phyloP scores from a whole-genome alignment of 208 protist genomes.

The Trypanosoma platydactyli region DNA sequence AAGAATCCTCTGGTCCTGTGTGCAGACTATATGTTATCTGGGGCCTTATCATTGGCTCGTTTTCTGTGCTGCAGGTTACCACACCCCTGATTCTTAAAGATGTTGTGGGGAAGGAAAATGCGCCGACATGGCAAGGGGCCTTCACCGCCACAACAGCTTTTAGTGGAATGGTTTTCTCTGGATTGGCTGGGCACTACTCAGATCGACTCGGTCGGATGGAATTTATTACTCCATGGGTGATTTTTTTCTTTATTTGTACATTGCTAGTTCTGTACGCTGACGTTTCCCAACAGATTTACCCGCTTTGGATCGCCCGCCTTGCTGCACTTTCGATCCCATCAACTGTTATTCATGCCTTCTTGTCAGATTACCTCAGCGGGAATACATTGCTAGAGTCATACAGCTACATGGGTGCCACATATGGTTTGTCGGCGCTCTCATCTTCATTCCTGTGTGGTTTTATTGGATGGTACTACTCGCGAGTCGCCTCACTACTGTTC shows the following conservation, averaged over 20 bases:
- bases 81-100: conserved; percentile 46
- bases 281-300: conserved; percentile 18
- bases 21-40: conserved; percentile 23
- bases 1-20: conserved; percentile 16
- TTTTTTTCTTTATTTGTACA: conserved; percentile 35
- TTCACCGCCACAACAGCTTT: conserved; percentile 47
- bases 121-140: conserved; percentile 40
- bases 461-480: conserved; percentile 29
- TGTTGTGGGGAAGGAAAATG: conserved; percentile 25
- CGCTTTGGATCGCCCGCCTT: conserved; percentile 34
- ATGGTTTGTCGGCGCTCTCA: conserved; percentile 33
- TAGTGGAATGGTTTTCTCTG: conserved; percentile 38
- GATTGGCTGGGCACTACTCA: conserved; percentile 35
- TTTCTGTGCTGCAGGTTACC: conserved; percentile 19
- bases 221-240: conserved; percentile 36
- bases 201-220: conserved; percentile 37
- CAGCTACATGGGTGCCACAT: conserved; percentile 37
- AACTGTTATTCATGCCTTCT: conserved; percentile 41
- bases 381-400: conserved; percentile 37
- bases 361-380: conserved; percentile 42
- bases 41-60: conserved; percentile 21
- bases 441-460: conserved; percentile 37
- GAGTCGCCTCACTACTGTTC: conserved; percentile 28
- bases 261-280: conserved; percentile 31
- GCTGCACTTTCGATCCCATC: conserved; percentile 38